Evolutionary conservation across 1,284 basidiomycete genomes (phyloP).

Genomic region (Afroboletus lepidellus): DNA sequence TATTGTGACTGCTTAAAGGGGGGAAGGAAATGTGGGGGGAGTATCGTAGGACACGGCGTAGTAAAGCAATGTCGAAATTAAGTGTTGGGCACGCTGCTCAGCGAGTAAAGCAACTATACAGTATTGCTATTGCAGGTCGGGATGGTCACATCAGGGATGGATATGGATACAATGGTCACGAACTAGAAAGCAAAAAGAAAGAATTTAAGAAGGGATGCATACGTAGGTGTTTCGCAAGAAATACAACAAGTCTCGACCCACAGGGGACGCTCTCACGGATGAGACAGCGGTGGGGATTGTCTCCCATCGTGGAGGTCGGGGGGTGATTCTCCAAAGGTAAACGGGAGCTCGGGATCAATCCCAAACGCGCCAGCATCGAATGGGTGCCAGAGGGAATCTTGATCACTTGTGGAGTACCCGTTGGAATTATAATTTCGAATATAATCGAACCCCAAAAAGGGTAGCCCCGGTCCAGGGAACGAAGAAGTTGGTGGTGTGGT

Average conservation of each 20-base stretch:
- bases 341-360: constrained; percentile 71
- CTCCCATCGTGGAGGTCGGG: constrained; percentile 31
- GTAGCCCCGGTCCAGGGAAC: constrained; percentile 68
- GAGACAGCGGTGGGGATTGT: constrained; percentile 28
- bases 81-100: constrained; percentile 31
- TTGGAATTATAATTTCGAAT: constrained; percentile 66
- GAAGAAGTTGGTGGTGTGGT: constrained; percentile 57
- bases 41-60: constrained; percentile 10
- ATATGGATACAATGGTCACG: constrained; percentile 30
- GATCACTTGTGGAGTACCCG: constrained; percentile 47
- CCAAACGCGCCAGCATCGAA: constrained; percentile 72
- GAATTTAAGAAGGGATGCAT: constrained; percentile 12
- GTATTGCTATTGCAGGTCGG: constrained; percentile 25
- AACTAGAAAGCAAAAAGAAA: constrained; percentile 4
- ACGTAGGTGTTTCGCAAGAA: constrained; percentile 9
- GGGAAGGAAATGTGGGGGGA: not conserved
- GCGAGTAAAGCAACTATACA: constrained; percentile 41
- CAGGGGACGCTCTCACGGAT: constrained; percentile 9
- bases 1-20: constrained; percentile 1
- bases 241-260: not conserved
- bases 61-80: constrained; percentile 22
- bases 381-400: constrained; percentile 69
- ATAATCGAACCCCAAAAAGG: constrained; percentile 77
- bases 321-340: constrained; percentile 47
- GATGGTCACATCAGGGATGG: constrained; percentile 20